Conservation (phyloP, 768 basidiomycete species). For the Phylloporus arenicola region DNA sequence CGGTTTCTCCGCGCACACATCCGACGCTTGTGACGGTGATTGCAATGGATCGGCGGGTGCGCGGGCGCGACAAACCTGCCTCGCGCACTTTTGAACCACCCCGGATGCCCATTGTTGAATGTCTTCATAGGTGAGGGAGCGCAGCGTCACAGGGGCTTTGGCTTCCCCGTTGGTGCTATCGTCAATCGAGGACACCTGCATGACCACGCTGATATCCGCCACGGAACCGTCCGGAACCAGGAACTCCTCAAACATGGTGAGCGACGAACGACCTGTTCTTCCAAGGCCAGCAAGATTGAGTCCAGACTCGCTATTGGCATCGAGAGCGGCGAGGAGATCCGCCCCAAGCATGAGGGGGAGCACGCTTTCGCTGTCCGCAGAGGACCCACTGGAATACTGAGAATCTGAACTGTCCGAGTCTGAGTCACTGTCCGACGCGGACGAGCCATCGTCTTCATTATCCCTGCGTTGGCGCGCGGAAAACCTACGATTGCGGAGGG, state of each 20-base stretch:
- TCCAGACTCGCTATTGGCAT: conserved; percentile 23
- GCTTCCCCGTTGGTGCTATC: conserved; percentile 8
- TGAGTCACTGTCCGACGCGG: conserved; percentile 13
- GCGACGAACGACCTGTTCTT: not conserved
- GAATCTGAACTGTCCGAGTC: conserved; percentile 16
- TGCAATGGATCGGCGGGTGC: conserved; percentile 4
- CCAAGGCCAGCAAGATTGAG: conserved; percentile 8
- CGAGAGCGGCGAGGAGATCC: conserved; percentile 25
- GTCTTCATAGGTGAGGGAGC: conserved; percentile 19
- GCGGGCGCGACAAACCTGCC: conserved; percentile 13
- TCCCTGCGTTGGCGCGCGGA: not conserved
- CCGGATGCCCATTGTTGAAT: conserved; percentile 24
- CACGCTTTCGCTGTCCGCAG: conserved; percentile 11
- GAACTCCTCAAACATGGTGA: conserved; percentile 5
- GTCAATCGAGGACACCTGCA: conserved; percentile 17
- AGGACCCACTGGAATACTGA: conserved; percentile 18
- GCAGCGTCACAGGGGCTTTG: conserved; percentile 2
- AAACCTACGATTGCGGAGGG: conserved; percentile 16
- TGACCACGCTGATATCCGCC: conserved; percentile 18
- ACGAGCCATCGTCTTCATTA: conserved; percentile 2
- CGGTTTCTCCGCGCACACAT: conserved; percentile 26
- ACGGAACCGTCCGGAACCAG: conserved; percentile 15
- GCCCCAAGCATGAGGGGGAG: conserved; percentile 24
- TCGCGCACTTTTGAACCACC: conserved; percentile 22
- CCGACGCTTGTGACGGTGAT: conserved; percentile 25